Evolutionary conservation across 257 asterid species (phyloP).

Genomic region (Penstemon barbatus): DNA sequence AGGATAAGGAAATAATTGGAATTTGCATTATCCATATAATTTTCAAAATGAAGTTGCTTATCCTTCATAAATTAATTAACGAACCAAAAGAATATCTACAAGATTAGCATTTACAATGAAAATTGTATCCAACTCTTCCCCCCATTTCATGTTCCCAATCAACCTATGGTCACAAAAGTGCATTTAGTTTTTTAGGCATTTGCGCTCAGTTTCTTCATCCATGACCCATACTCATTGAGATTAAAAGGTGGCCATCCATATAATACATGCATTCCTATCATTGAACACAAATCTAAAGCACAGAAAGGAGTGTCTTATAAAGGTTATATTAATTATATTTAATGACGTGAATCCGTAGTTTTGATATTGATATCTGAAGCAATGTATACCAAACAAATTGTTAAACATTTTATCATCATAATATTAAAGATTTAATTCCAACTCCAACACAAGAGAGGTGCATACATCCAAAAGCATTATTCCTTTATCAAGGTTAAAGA

Average conservation of each 20-base stretch:
- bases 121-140: conserved; percentile 1
- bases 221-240: conserved; percentile 11
- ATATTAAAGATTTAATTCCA: no score
- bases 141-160: conserved; percentile 22
- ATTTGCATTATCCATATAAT: conserved; percentile 42
- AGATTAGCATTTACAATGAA: conserved; percentile 23
- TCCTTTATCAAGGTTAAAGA: no score
- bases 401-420: conserved; percentile 1
- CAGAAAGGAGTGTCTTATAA: conserved; percentile 1
- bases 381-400: conserved; percentile 11
- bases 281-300: conserved; percentile 6
- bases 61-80: conserved; percentile 26
- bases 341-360: neutral
- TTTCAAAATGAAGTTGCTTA: conserved; percentile 20
- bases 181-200: conserved; percentile 14
- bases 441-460: neutral
- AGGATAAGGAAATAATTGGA: conserved; percentile 51
- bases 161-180: conserved; percentile 13
- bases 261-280: conserved; percentile 17
- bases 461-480: neutral
- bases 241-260: conserved; percentile 19
- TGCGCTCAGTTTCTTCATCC: conserved; percentile 24
- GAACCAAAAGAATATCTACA: conserved; percentile 21
- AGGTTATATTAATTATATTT: conserved; percentile 18
- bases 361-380: conserved; percentile 27